A percentile compares a stretch with the other conserved stretches of the same genome.
phyloP scores from a whole-genome alignment of 441 rosid species.

The Melastoma candidum region DNA sequence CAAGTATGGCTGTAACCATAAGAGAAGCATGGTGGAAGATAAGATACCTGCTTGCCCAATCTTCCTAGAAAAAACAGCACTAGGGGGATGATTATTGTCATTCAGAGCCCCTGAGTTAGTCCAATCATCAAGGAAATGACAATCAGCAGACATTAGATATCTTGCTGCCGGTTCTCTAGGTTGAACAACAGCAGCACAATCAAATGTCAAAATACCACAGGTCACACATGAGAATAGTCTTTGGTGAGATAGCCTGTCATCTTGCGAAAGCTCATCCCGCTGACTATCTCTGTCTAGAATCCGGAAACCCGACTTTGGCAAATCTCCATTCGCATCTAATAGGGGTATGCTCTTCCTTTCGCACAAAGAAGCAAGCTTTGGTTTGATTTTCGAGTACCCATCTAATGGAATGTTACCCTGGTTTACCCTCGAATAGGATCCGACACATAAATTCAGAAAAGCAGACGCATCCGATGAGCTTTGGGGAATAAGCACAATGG shows the following conservation, averaged over 20 bases:
- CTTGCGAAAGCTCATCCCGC: slow-evolving; percentile 22
- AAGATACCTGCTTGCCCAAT: slow-evolving; percentile 13
- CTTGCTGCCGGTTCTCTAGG: slow-evolving; percentile 80
- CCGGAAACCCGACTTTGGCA: slow-evolving; percentile 12
- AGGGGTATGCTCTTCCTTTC: slow-evolving; percentile 40
- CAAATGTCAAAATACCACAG: slow-evolving; percentile 85
- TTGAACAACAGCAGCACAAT: slow-evolving; percentile 78
- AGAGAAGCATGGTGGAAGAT: no score
- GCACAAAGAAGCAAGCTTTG: slow-evolving; percentile 48
- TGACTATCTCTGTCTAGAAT: slow-evolving; percentile 16
- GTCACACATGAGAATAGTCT: slow-evolving; percentile 88
- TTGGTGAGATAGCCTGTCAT: slow-evolving; percentile 68
- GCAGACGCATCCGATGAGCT: slow-evolving; percentile 68
- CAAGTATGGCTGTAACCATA: no score
- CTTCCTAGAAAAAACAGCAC: slow-evolving; percentile 25
- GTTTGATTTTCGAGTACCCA: slow-evolving; percentile 41
- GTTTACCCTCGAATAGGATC: slow-evolving; percentile 47
- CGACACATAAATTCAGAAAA: slow-evolving; percentile 63
- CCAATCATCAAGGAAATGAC: slow-evolving; percentile 90
- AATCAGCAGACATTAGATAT: slow-evolving; percentile 88
- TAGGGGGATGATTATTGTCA: slow-evolving; percentile 19
- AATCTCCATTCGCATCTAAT: slow-evolving; percentile 23
- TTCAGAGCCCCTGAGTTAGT: slow-evolving; percentile 42
- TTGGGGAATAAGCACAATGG: slow-evolving; percentile 65
- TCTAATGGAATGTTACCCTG: slow-evolving; percentile 28